These are phyloP conservation scores for Polychaeton citri DNA, from an alignment of 2,329 filamentous ascomycete genomes.

Conservation along the genomic window DNA sequence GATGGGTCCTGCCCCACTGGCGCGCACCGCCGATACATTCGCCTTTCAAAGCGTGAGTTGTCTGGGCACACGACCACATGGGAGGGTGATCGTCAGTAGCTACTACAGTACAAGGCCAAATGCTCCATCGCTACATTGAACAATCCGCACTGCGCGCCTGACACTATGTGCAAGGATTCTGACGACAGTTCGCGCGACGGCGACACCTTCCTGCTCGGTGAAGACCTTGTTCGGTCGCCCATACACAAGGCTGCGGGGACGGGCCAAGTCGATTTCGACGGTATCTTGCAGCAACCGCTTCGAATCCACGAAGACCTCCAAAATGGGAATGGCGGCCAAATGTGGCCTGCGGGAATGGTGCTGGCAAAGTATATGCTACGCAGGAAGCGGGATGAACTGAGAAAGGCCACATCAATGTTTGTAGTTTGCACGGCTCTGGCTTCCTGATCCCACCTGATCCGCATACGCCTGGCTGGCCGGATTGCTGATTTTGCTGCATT, in stretches of 20 bases:
- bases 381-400: conserved; percentile 51
- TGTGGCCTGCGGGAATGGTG: conserved; percentile 90
- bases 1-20: no score
- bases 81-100: no score
- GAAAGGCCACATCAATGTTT: conserved; percentile 55
- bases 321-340: conserved; percentile 80
- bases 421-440: conserved; percentile 20
- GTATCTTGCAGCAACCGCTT: conserved; percentile 51
- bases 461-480: conserved; percentile 2
- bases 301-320: conserved; percentile 73
- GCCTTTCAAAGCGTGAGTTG: no score
- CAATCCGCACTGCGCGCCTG: no score
- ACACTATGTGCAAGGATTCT: background rate
- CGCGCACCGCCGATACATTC: no score
- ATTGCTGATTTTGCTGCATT: conserved; percentile 7
- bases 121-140: no score
- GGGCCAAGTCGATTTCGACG: conserved; percentile 52
- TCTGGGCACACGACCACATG: no score
- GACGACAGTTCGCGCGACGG: background rate
- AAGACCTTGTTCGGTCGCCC: conserved; percentile 43
- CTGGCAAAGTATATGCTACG: conserved; percentile 75
- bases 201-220: conserved; percentile 29
- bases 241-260: conserved; percentile 38
- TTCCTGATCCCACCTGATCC: conserved; percentile 1
- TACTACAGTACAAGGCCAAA: no score